These are phyloP conservation scores for Coemansia sp. DNA, from an alignment of 371 early-diverging fungal species.

Conservation along the genomic window DNA sequence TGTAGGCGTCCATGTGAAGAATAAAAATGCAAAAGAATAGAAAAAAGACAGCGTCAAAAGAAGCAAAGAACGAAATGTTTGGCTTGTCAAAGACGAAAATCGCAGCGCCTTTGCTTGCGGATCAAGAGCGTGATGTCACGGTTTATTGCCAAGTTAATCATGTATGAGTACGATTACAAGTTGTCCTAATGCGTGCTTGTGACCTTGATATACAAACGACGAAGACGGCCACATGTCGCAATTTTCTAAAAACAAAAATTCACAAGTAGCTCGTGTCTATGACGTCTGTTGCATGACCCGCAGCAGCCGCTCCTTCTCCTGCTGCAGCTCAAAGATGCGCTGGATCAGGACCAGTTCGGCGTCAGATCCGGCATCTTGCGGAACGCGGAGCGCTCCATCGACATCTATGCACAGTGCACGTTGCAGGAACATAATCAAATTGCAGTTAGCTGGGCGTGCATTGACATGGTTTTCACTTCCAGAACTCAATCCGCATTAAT, in stretches of 20 bases:
- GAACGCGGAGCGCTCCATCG: background rate
- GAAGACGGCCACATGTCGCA: no score
- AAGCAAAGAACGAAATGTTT: background rate
- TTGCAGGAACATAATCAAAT: background rate
- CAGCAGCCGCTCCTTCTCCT: constrained; percentile 25
- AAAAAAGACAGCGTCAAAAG: background rate
- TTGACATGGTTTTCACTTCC: background rate
- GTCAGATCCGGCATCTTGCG: background rate
- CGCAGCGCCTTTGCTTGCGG: background rate
- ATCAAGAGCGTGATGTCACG: no score
- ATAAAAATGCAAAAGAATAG: background rate
- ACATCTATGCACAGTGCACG: background rate
- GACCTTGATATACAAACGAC: no score
- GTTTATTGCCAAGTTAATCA: no score
- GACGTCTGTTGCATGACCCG: constrained; percentile 17
- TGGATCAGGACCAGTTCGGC: background rate
- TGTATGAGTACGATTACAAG: no score
- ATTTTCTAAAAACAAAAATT: no score
- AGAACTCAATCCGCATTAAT: no score
- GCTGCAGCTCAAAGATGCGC: constrained; percentile 27
- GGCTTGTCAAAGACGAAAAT: background rate
- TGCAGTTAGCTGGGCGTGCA: background rate
- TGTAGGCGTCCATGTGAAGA: constrained; percentile 27
- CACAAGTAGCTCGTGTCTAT: no score
- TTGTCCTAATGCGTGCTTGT: no score